Evolutionary conservation across 176 grass and related monocot genomes (phyloP).

Genomic region (Bothriochloa decipiens): DNA sequence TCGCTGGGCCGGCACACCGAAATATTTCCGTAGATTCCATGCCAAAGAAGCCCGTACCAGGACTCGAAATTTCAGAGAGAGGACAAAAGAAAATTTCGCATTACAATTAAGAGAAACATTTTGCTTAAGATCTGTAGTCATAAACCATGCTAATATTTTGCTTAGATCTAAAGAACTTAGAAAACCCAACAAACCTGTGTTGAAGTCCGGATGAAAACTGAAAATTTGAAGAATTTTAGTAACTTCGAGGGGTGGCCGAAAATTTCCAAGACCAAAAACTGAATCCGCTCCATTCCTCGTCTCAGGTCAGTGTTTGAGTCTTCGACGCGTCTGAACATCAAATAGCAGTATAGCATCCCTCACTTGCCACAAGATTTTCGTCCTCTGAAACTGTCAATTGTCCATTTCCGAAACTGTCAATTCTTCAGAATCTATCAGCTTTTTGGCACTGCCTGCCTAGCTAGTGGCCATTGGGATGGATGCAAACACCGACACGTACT

Average conservation of each 20-base stretch:
- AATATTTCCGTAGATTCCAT: too few relatives aligned
- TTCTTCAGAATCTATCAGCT: conserved; percentile 34
- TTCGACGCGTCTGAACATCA: conserved; percentile 34
- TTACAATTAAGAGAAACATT: too few relatives aligned
- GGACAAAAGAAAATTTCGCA: too few relatives aligned
- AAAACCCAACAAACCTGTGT: too few relatives aligned
- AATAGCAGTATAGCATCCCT: background rate
- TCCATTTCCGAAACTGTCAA: conserved; percentile 49
- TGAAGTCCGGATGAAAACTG: too few relatives aligned
- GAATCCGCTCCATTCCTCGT: background rate
- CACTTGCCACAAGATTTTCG: background rate
- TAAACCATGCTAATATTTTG: too few relatives aligned
- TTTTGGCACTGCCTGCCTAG: conserved; percentile 15
- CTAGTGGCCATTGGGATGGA: background rate
- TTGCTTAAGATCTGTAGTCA: too few relatives aligned
- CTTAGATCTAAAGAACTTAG: too few relatives aligned
- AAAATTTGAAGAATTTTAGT: background rate
- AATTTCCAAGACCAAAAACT: background rate
- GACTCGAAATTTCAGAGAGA: too few relatives aligned
- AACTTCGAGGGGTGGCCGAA: background rate
- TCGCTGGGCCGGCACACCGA: background rate
- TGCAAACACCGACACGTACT: background rate
- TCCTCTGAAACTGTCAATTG: background rate
- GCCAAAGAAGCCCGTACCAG: too few relatives aligned
- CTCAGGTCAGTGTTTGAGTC: background rate